phyloP scores from a whole-genome alignment of 2,329 filamentous ascomycete genomes.

The Stachybotrys echinatus region DNA sequence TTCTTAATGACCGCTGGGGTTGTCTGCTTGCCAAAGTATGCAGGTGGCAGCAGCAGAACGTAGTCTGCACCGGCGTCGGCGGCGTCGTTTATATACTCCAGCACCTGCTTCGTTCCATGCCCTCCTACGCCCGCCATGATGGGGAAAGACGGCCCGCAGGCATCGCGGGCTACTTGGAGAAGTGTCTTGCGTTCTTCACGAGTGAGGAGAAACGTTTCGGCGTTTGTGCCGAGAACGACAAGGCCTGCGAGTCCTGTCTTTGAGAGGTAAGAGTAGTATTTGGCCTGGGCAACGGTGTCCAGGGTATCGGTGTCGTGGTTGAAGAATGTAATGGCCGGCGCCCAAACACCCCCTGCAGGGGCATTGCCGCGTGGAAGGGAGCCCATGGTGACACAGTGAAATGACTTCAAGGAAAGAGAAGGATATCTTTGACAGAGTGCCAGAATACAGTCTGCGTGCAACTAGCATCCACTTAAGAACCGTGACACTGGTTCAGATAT shows the following conservation, averaged over 20 bases:
- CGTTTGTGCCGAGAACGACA: conserved; percentile 50
- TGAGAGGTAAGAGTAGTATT: conserved; percentile 48
- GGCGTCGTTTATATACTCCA: conserved; percentile 57
- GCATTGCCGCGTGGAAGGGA: no score
- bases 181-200: conserved; percentile 52
- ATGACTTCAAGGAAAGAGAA: no score
- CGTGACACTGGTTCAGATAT: no score
- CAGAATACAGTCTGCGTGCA: no score
- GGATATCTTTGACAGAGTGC: no score
- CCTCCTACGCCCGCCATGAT: conserved; percentile 68
- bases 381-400: no score
- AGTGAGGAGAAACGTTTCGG: conserved; percentile 51
- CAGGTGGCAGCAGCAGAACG: conserved; percentile 55
- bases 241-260: conserved; percentile 43
- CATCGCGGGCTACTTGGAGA: conserved; percentile 60
- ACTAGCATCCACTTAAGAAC: no score
- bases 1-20: conserved; percentile 51
- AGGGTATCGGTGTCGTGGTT: conserved; percentile 41
- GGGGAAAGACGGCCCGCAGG: conserved; percentile 79
- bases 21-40: conserved; percentile 60
- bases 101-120: conserved; percentile 58
- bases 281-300: conserved; percentile 39
- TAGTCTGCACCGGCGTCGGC: conserved; percentile 56
- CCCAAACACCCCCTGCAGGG: conserved; percentile 43
- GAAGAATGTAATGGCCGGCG: conserved; percentile 50